These are phyloP conservation scores for Linum usitatissimum DNA, from an alignment of 345 rosid genomes.

Conservation along the genomic window DNA sequence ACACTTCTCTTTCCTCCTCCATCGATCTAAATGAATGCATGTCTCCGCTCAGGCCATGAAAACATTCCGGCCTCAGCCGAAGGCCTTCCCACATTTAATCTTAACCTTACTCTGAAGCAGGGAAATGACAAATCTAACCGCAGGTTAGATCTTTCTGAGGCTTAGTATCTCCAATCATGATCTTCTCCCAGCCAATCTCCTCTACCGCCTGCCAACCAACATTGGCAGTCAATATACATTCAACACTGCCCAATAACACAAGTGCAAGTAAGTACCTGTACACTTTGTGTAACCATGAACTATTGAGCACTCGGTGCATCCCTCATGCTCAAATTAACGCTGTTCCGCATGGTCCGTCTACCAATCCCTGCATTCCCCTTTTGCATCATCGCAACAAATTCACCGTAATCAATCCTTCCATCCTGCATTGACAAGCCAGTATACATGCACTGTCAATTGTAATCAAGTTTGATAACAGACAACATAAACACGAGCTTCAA, in stretches of 20 bases:
- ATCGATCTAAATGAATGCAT: no score
- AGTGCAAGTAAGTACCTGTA: constrained; percentile 24
- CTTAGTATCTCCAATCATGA: constrained; percentile 5
- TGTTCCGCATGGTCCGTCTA: constrained; percentile 96
- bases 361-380: constrained; percentile 90
- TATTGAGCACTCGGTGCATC: constrained; percentile 45
- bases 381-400: constrained; percentile 99
- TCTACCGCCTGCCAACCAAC: constrained; percentile 25
- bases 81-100: not conserved
- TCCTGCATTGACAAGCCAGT: constrained; percentile 40
- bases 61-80: no score
- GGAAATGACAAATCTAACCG: not conserved
- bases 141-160: not conserved
- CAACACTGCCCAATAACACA: not conserved
- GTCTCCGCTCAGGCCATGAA: no score
- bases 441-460: not conserved
- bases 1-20: no score
- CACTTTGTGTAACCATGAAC: constrained; percentile 9
- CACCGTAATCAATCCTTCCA: constrained; percentile 89
- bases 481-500: no score
- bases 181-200: constrained; percentile 11
- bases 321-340: constrained; percentile 89
- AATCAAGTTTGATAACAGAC: not conserved
- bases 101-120: not conserved
- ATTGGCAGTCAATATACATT: not conserved